Base-by-base conservation (phyloP, 164 flowering plant genomes). In the Malania oleifera region DNA sequence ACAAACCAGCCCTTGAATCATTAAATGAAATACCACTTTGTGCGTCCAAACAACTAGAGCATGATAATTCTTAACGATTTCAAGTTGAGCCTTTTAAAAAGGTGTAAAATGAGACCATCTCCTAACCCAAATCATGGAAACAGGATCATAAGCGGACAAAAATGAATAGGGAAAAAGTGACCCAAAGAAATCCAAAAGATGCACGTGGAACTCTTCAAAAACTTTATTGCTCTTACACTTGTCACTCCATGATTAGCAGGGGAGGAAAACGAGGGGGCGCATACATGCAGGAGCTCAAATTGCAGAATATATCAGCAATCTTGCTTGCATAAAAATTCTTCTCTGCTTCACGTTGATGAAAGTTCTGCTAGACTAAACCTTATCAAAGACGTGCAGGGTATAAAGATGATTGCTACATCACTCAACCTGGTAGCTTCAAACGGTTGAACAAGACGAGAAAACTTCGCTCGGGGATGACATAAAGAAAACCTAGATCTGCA, bases 401-500 rank as follows among this genome's bases (percentile, higher is more conserved):
- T n/a, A 35, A 44, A 31, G 24, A 57, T 13, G 22, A 8, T 20
- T 15, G 23, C 45, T 8, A 24, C 6, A 12, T 41, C 41, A 43
- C 63, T 85, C 75, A 93, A 29, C 83, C 84, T 2, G 97, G 98
- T 40, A 93, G 86, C 47, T 78, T 90, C 76, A 93, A 70, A 4
- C 96, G 87, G 77, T 81, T 85, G 74, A 93, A 89, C 62, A 89
- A 70, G 34, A 93, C 95, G 20, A 93, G 89, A 69, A 89, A 89
- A 69, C 97, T 93, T 66, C 87, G 88, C 66, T 81, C 92, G 1
- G 96, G 95, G 40, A 81, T 82, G 24, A 76, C 69, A 45, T 83
- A 90, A 18, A 93, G 87, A 65, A 93, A 86, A 25, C 97, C 98
- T 1, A 93, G 86, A 66, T 88, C 91, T 52, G 97, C 99, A 23